These are phyloP conservation scores for Galerina marginata DNA, from an alignment of 768 basidiomycete species.

Conservation along the genomic window DNA sequence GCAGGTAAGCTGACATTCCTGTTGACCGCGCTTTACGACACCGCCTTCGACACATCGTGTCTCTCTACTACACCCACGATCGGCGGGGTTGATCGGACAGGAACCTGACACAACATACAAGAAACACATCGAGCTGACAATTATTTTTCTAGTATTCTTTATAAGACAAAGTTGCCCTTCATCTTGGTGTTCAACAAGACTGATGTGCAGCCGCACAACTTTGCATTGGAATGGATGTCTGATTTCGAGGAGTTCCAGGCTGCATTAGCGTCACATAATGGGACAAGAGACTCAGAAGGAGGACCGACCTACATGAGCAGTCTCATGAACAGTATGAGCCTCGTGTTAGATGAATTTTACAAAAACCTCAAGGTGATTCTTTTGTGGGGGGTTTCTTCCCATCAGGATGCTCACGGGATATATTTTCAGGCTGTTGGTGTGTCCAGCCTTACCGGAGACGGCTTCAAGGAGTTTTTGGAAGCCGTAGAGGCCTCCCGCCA, in stretches of 20 bases:
- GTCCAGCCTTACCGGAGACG: constrained; percentile 94
- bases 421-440: constrained; percentile 85
- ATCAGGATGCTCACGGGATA: not conserved
- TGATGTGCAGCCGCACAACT: constrained; percentile 87
- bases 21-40: not conserved
- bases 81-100: not conserved
- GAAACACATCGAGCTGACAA: not conserved
- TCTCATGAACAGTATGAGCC: constrained; percentile 98
- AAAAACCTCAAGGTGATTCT: constrained; percentile 84
- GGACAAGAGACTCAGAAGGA: constrained; percentile 76
- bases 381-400: not conserved
- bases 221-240: constrained; percentile 97
- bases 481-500: constrained; percentile 87
- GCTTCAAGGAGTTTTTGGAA: constrained; percentile 89
- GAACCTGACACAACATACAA: not conserved
- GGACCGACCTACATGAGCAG: constrained; percentile 99
- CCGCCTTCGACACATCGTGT: not conserved
- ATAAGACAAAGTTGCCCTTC: constrained; percentile 97
- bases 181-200: constrained; percentile 99
- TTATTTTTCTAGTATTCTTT: constrained; percentile 72
- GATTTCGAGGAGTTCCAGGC: constrained; percentile 96
- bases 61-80: not conserved
- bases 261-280: constrained; percentile 76
- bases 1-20: constrained; percentile 64
- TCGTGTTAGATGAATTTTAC: constrained; percentile 98